phyloP scores from a whole-genome alignment of 768 basidiomycete genomes.

The Kwoniella europaea region DNA sequence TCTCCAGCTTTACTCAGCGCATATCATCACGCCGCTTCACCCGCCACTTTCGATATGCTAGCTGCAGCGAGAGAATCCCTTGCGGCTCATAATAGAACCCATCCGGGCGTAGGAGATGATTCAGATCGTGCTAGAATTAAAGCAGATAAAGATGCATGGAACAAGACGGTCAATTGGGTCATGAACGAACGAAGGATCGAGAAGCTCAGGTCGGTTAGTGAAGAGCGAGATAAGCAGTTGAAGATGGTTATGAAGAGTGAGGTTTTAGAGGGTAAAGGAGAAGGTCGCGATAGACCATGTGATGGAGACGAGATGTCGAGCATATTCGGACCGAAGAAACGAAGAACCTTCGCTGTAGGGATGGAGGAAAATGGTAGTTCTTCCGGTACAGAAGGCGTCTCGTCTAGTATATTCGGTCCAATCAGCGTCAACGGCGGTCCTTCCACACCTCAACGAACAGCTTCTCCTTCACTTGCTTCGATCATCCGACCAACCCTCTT shows the following conservation, averaged over 20 bases:
- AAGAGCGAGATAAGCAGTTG: conserved; percentile 45
- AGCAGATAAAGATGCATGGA: conserved; percentile 49
- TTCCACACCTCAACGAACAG: conserved; percentile 23
- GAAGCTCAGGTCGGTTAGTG: conserved; percentile 40
- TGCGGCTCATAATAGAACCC: conserved; percentile 42
- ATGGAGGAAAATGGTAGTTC: background rate
- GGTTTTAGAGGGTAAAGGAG: conserved; percentile 6
- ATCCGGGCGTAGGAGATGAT: conserved; percentile 44
- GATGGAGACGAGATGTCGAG: conserved; percentile 8
- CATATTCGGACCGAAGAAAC: conserved; percentile 28
- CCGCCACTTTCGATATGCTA: conserved; percentile 37
- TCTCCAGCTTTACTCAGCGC: conserved; percentile 35
- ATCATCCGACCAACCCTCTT: conserved; percentile 45
- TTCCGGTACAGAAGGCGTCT: conserved; percentile 4
- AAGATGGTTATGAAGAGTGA: conserved; percentile 25
- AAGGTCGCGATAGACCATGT: conserved; percentile 9
- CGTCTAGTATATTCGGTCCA: conserved; percentile 26
- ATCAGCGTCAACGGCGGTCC: conserved; percentile 4
- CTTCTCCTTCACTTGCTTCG: conserved; percentile 34
- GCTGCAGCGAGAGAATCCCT: conserved; percentile 38
- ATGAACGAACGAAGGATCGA: conserved; percentile 51
- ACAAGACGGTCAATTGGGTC: conserved; percentile 51
- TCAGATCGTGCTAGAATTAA: conserved; percentile 30
- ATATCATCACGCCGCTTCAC: conserved; percentile 43
- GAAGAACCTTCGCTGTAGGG: conserved; percentile 7